Percentiles rank a stretch among this genome's conserved stretches.
Evolutionary conservation across 495 filamentous ascomycete genomes (phyloP).

Genomic region (Aspergillus mulundensis): DNA sequence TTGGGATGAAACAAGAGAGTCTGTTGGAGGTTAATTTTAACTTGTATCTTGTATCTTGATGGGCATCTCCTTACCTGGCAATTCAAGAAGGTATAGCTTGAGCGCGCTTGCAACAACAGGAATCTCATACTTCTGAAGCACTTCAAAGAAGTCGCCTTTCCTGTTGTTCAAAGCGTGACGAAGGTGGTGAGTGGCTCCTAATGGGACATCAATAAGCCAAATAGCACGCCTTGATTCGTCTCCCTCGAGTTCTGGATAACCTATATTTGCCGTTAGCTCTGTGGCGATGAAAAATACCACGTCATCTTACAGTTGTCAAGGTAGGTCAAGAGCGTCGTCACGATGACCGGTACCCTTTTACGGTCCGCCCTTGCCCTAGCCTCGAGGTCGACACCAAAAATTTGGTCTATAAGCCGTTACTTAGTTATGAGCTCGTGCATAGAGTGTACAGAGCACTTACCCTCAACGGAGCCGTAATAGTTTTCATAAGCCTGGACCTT

Average conservation of each 20-base stretch:
- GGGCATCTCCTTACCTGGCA: slow-evolving; percentile 65
- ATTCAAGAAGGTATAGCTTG: slow-evolving; percentile 93
- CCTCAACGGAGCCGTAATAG: slow-evolving; percentile 96
- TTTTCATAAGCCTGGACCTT: slow-evolving; percentile 95
- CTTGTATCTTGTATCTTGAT: neutral
- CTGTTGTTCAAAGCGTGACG: slow-evolving; percentile 81
- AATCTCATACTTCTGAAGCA: slow-evolving; percentile 82
- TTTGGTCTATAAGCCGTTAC: slow-evolving; percentile 61
- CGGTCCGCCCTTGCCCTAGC: slow-evolving; percentile 86
- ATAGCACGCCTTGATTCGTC: slow-evolving; percentile 90
- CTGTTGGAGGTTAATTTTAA: slow-evolving; percentile 23
- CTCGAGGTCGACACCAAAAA: slow-evolving; percentile 95
- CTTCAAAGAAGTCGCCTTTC: slow-evolving; percentile 70
- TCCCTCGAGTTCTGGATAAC: slow-evolving; percentile 96
- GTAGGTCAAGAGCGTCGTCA: slow-evolving; percentile 90
- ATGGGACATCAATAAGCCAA: slow-evolving; percentile 89
- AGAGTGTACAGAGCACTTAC: slow-evolving; percentile 27
- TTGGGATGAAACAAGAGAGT: slow-evolving; percentile 95
- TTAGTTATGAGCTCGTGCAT: neutral
- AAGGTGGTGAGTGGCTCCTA: slow-evolving; percentile 80
- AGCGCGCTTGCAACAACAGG: slow-evolving; percentile 89
- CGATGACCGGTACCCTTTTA: slow-evolving; percentile 89
- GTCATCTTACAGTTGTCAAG: slow-evolving; percentile 70
- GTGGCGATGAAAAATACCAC: neutral
- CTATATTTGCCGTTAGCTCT: slow-evolving; percentile 29